Base-by-base conservation (phyloP, 2,329 filamentous ascomycete genomes). In the Fusarium domesticum region DNA sequence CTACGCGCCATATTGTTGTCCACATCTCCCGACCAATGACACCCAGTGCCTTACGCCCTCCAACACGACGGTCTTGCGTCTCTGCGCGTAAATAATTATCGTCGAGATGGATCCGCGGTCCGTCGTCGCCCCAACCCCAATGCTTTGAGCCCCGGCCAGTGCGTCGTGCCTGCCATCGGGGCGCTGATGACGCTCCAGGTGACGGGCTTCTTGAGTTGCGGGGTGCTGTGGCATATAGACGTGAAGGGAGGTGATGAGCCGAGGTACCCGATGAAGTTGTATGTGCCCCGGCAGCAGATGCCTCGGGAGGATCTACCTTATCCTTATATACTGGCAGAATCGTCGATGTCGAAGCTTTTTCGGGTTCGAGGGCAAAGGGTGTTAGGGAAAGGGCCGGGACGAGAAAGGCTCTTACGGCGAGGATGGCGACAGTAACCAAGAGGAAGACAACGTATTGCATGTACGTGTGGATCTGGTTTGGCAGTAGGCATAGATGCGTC, bases 401-500 rank as follows among this genome's bases (percentile, higher is more conserved):
- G 25, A 85, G 69, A 34, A 83, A 67, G 5, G 81, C 78, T 15
- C 81, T 72, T 6, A 76, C 64, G 35, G 70, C 64, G 6, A 85
- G 70, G 5, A 77, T 48, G 12, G 76, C 59, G 11, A 83, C 35
- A 17, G 71, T 75, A 5, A 81, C 54, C 16, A 75, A 73, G 1
- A 85, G 71, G 14, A 93, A 73, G 19, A 77, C 70, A 25, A 75
- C 80, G 62, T 98, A 98, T 44, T 80, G 78, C 49, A 93, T 81
- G 66, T 92, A 95, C 6, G 90, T 91, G 38, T 79, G 78, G 10
- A 96, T 73, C 65, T 96, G 90, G 64, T 92, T 89, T 0, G 93
- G 93, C 7, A 97, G 75, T 2, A 98, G 78, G 63, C 93, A 98
- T 3, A 97, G 78, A 53, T 95, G 88, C 1, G 88, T 93, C 68